Conservation (phyloP, 2,329 filamentous ascomycete species). For the Colletotrichum acutatum region DNA sequence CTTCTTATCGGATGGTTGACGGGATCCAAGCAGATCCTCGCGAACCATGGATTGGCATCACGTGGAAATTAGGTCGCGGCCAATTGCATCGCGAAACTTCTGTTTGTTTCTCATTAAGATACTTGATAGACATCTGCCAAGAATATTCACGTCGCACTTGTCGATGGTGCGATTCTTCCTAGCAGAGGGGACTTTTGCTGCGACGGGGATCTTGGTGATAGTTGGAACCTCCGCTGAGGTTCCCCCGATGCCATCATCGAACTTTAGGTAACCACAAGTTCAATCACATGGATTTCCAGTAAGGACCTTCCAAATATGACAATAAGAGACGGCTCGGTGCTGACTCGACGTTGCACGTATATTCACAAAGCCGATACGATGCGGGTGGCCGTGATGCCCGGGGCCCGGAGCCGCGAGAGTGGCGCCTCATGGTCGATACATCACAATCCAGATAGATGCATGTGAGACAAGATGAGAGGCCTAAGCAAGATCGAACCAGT, state of each 20-base stretch:
- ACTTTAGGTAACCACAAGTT: background rate
- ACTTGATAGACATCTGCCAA: background rate
- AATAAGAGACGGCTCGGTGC: background rate
- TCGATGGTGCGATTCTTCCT: background rate
- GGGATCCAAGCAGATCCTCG: background rate
- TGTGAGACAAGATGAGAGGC: background rate
- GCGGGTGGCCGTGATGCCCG: background rate
- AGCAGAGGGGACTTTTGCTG: background rate
- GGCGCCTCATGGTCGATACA: background rate
- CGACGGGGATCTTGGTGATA: background rate
- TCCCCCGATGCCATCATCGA: background rate
- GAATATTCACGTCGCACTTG: background rate
- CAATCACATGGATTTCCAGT: background rate
- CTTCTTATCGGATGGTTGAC: background rate
- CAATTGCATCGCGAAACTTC: background rate
- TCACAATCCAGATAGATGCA: background rate
- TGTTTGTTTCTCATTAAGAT: background rate
- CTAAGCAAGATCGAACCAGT: background rate
- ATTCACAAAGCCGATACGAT: background rate
- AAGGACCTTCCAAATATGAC: background rate
- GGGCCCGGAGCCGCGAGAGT: background rate
- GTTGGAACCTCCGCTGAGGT: background rate
- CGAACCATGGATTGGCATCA: background rate
- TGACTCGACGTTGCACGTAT: background rate
- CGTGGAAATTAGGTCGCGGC: background rate